Evolutionary conservation across 495 filamentous ascomycete genomes (phyloP).

Genomic region (Entonaema liquescens): DNA sequence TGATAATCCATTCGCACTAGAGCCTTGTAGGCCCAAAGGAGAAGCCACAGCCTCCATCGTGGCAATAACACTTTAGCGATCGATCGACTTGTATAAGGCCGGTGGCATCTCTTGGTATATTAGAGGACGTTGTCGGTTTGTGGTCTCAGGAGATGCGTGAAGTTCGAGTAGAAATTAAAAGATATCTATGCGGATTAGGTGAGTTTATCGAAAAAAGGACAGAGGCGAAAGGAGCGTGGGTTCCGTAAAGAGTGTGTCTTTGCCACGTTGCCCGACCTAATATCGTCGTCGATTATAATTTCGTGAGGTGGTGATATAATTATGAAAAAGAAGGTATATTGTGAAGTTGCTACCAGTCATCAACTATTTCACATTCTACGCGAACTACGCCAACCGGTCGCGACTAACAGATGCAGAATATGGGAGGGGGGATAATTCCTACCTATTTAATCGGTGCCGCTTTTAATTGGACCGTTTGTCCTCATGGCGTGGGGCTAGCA

Average conservation of each 20-base stretch:
- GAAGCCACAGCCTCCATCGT: slow-evolving; percentile 60
- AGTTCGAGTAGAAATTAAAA: slow-evolving; percentile 24
- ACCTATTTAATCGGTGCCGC: slow-evolving; percentile 16
- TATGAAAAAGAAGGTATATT: slow-evolving; percentile 28
- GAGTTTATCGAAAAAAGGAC: slow-evolving; percentile 19
- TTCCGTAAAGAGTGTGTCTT: slow-evolving; percentile 23
- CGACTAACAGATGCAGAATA: slow-evolving; percentile 17
- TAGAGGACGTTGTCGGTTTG: slow-evolving; percentile 22
- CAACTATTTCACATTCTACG: slow-evolving; percentile 28
- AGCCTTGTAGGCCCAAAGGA: slow-evolving; percentile 50
- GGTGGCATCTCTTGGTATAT: slow-evolving; percentile 39
- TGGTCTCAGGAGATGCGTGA: slow-evolving; percentile 25
- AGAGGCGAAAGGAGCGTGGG: slow-evolving; percentile 38
- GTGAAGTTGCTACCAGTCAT: slow-evolving; percentile 17
- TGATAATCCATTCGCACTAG: slow-evolving; percentile 54
- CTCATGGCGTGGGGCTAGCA: slow-evolving; percentile 10
- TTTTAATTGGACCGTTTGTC: slow-evolving; percentile 21
- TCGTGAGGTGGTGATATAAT: slow-evolving; percentile 24
- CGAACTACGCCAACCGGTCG: slow-evolving; percentile 31
- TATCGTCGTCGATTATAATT: slow-evolving; percentile 19
- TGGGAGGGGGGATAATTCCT: slow-evolving; percentile 4
- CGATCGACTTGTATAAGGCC: slow-evolving; percentile 28
- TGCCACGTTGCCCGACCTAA: slow-evolving; percentile 17
- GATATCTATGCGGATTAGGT: slow-evolving; percentile 34
- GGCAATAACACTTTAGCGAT: slow-evolving; percentile 37